Base-by-base conservation (phyloP, 2,329 filamentous ascomycete species). In the Colletotrichum sp. region DNA sequence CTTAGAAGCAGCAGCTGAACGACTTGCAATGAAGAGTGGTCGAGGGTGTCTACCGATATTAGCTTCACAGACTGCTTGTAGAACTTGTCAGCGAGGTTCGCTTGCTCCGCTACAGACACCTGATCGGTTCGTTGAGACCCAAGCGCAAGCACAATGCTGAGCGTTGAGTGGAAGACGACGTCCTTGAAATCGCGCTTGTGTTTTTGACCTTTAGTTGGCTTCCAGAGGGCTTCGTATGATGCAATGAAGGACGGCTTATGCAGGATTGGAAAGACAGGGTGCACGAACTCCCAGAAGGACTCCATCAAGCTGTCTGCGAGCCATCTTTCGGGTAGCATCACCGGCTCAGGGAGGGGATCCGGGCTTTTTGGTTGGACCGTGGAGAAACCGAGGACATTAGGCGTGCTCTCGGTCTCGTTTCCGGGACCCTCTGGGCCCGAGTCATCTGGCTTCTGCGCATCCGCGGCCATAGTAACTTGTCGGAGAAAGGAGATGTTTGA, bases 101-200 rank as follows among this genome's bases (percentile, higher is more conserved):
- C 59, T 55, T 74, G 77, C 5, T 78, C 57, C 7, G 68, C 28
- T 0, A 60, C 61, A 0, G 63, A 64, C 27, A 71, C 44, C 11
- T 61, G 68, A 6, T 77, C 78, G 72, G 76, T 79, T 9, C 79
- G 79, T 63, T 81, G 78, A 55, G 80, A 82, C 8, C 79, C 82
- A 6, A 83, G 59, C 8, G 82, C 83, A 19, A 84, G 78, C 5
- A 81, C 76, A 22, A 83, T 78, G 72, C 83, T 84, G 8, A 84
- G 70, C 3, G 75, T 81, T 13, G 82, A 78, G 22, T 77, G 75
- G 57, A 80, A 79, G 0, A 81, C 60, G 0, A 76, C 48, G 8
- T 79, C 76, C 13, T 69, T 73, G 39, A 22, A 64, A 8, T 57
- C 65, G 6, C 48, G 44, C n/a, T 34, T 30, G 9, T 27, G 59